Evolutionary conservation across 1,284 basidiomycete genomes (phyloP), one percentile per base, ranked within the genome.

Genomic region (Polyporus tsugae): DNA sequence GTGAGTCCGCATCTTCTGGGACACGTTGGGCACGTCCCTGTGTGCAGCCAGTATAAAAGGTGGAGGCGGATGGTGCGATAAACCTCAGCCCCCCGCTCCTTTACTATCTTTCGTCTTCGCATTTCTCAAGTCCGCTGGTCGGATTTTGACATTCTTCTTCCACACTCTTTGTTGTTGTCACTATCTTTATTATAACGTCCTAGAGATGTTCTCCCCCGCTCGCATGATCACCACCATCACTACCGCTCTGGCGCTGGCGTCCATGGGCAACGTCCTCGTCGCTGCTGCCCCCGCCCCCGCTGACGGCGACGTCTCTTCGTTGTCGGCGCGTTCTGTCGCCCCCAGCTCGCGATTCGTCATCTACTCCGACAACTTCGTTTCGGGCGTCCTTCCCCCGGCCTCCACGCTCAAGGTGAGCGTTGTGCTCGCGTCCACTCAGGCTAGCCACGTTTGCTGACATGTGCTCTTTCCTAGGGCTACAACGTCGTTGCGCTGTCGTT

Each of bases 401-500:
- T n/a, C 52, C 39, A 25, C 64, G 22, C 44, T 71, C 36, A 52
- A 53, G 33, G 67, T 71, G 35, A 44, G 67, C n/a, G 6, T 17
- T 9, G 7, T 22, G 59, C 13, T 36, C 11, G 25, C 22, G 39
- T 10, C n/a, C 35, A n/a, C 22, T 49, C 62, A 2, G 6, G 25
- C 25, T n/a, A 19, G 3, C 60, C 4, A 17, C 39, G 9, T 15
- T n/a, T 36, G 25, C 33, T 53, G 11, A 42, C 15, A 22, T 11
- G 15, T 59, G 25, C 17, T 13, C 3, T 15, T 9, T 15, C 19
- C 4, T n/a, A 71, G 70, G 70, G 70, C 41, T 71, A 25, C 29
- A 71, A 71, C 65, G 70, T 71, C 57, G 60, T 69, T 25, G 67
- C 67, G 9, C 65, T 71, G 17, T 68, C 70, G 4, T 71, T 71